Evolutionary conservation across 495 filamentous ascomycete genomes (phyloP).

Genomic region (Tuber borchii): DNA sequence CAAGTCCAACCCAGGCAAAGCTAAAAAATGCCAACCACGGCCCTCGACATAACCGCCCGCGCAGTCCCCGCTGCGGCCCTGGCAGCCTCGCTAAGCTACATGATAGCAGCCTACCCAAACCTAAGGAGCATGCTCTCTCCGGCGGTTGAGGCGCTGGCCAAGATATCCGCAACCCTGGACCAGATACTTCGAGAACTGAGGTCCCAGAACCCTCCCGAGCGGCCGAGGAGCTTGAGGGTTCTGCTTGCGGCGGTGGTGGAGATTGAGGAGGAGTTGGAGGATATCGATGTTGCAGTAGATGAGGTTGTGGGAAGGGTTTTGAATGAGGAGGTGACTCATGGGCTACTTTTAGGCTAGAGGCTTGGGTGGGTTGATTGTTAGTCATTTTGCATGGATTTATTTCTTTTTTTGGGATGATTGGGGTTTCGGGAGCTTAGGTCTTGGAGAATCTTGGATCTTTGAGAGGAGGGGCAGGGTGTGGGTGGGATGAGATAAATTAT

Average conservation of each 20-base stretch:
- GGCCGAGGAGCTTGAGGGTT: not conserved
- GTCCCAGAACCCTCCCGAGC: not conserved
- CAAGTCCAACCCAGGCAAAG: not conserved
- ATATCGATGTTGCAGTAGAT: not conserved
- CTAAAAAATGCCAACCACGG: not conserved
- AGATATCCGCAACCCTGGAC: not conserved
- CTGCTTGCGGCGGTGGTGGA: not conserved
- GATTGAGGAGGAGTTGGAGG: not conserved
- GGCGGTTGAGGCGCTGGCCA: not conserved
- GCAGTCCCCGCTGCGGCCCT: not conserved
- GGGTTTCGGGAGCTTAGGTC: not conserved
- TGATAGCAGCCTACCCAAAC: not conserved
- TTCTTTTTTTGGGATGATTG: not conserved
- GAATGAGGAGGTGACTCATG: not conserved
- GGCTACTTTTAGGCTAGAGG: not conserved
- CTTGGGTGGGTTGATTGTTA: not conserved
- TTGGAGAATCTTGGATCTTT: not conserved
- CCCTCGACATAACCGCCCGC: not conserved
- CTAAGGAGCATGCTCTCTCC: not conserved
- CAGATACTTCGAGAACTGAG: not conserved
- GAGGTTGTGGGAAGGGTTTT: not conserved
- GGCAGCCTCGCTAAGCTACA: not conserved
- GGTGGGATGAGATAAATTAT: not conserved
- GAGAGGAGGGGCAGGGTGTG: not conserved
- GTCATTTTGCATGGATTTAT: not conserved